phyloP scores from a whole-genome alignment of 1,284 basidiomycete species.

The Termitomyces sp. region DNA sequence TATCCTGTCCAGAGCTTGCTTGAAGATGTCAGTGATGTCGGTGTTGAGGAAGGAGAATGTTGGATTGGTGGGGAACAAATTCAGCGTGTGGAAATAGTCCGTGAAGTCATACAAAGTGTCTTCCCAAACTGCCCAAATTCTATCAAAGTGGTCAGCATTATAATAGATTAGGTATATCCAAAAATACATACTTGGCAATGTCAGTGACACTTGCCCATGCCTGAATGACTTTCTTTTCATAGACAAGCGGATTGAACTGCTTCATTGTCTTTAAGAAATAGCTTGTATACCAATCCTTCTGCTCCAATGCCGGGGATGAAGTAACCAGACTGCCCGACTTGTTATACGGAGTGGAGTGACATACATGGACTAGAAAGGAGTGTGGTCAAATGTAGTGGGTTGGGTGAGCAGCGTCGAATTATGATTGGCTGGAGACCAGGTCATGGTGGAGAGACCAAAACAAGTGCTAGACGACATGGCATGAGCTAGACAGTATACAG shows the following conservation, averaged over 20 bases:
- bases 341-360: no score
- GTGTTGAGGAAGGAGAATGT: constrained; percentile 67
- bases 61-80: constrained; percentile 40
- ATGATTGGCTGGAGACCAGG: no score
- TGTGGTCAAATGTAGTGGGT: no score
- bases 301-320: constrained; percentile 43
- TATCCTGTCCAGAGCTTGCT: constrained; percentile 79
- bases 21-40: constrained; percentile 68
- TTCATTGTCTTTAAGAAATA: constrained; percentile 75
- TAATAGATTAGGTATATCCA: constrained; percentile 9
- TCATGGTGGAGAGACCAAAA: no score
- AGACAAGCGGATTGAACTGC: constrained; percentile 72
- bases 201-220: constrained; percentile 42
- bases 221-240: constrained; percentile 46
- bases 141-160: constrained; percentile 27
- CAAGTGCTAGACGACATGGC: no score
- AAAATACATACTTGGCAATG: constrained; percentile 41
- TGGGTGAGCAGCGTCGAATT: no score
- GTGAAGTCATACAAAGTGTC: constrained; percentile 82
- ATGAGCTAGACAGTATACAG: no score
- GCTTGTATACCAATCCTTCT: constrained; percentile 77
- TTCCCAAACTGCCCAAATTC: constrained; percentile 80
- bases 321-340: constrained; percentile 61
- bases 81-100: constrained; percentile 81
- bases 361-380: no score